Evolutionary conservation across 2,329 filamentous ascomycete species (phyloP).

Genomic region (Ophiostoma montium): DNA sequence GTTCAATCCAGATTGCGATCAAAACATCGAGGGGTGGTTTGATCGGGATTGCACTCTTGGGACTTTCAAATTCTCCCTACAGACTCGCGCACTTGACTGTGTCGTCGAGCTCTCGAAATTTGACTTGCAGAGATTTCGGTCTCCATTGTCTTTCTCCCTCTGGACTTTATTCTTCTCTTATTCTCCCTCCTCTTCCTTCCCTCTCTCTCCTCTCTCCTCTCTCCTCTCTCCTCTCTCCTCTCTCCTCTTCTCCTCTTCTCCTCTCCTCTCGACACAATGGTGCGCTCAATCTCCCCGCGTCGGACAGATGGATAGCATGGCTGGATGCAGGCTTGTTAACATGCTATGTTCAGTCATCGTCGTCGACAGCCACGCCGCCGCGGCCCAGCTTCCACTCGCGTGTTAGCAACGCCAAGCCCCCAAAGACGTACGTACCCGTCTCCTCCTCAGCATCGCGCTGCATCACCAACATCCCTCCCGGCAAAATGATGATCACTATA

Average conservation of each 20-base stretch:
- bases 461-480: slow-evolving; percentile 11
- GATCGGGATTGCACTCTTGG: background rate
- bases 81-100: slow-evolving; percentile 9
- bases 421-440: slow-evolving; percentile 55
- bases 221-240: background rate
- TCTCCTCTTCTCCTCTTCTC: background rate
- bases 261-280: background rate
- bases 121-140: background rate
- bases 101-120: slow-evolving; percentile 5
- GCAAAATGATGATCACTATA: slow-evolving; percentile 67
- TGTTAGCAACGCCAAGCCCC: slow-evolving; percentile 70
- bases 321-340: slow-evolving; percentile 5
- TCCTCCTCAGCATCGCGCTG: slow-evolving; percentile 2
- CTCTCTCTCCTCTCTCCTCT: background rate
- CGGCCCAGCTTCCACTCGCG: slow-evolving; percentile 67
- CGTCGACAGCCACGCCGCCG: slow-evolving; percentile 51
- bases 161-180: background rate
- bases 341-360: slow-evolving; percentile 42
- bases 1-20: slow-evolving; percentile 2
- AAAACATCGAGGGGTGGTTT: slow-evolving; percentile 4
- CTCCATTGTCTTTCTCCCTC: background rate
- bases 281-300: slow-evolving; percentile 4
- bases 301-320: background rate
- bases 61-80: background rate
- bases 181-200: background rate